A percentile compares a stretch with the other conserved stretches of the same genome.
These are phyloP conservation scores for Pseudopithomyces maydicus DNA, from an alignment of 2,329 filamentous ascomycete genomes.

Conservation along the genomic window DNA sequence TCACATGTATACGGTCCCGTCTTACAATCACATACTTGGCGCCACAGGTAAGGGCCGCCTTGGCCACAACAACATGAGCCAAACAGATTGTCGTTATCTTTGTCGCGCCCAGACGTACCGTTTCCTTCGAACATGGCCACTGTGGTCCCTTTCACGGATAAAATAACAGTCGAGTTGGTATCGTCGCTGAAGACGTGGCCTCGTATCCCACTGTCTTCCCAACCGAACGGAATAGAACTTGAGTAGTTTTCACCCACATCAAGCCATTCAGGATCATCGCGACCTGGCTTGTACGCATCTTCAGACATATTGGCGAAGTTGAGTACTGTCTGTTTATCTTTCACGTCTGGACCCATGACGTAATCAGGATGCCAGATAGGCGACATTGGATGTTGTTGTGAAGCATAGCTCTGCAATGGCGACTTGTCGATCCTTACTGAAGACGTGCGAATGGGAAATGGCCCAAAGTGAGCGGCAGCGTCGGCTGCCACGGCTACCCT, in stretches of 20 bases:
- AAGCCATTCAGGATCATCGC: conserved; percentile 41
- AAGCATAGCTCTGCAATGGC: conserved; percentile 19
- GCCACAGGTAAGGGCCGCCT: conserved; percentile 42
- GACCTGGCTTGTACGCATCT: conserved; percentile 41
- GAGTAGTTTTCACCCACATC: conserved; percentile 39
- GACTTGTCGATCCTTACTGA: conserved; percentile 38
- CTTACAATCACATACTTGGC: conserved; percentile 41
- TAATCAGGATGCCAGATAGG: conserved; percentile 37
- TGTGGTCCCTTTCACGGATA: conserved; percentile 42
- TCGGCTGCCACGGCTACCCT: conserved; percentile 24
- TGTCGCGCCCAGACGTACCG: conserved; percentile 41
- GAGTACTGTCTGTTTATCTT: conserved; percentile 40
- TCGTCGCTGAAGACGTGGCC: conserved; percentile 43
- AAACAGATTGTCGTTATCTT: conserved; percentile 45
- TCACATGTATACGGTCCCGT: conserved; percentile 43
- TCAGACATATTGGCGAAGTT: conserved; percentile 45
- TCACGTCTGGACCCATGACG: conserved; percentile 35
- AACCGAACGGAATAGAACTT: conserved; percentile 40
- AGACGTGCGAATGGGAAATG: conserved; percentile 35
- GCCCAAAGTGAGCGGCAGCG: conserved; percentile 29
- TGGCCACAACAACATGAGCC: conserved; percentile 45
- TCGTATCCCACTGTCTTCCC: conserved; percentile 43
- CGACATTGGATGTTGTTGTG: conserved; percentile 31
- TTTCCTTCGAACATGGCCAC: conserved; percentile 44
- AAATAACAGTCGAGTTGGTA: conserved; percentile 38